phyloP scores from a whole-genome alignment of 345 rosid genomes.

The Populus euphratica region DNA sequence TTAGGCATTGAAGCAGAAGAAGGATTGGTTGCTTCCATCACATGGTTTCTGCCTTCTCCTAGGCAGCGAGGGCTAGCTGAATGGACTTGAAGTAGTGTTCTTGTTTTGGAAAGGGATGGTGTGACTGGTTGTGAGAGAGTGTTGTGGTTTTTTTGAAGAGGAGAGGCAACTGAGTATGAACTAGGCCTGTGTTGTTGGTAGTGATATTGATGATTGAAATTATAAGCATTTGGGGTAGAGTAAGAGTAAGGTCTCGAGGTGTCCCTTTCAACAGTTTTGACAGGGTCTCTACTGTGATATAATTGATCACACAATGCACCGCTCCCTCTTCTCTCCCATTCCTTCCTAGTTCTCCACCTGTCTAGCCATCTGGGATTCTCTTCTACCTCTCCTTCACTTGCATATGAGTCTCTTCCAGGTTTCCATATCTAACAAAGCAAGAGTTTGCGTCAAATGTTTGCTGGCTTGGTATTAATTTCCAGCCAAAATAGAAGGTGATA shows the following conservation, averaged over 20 bases:
- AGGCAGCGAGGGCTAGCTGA: slow-evolving; percentile 16
- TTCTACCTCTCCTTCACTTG: slow-evolving; percentile 48
- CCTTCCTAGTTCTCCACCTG: slow-evolving; percentile 31
- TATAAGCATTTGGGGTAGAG: neutral
- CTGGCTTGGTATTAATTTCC: neutral
- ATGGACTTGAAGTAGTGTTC: slow-evolving; percentile 26
- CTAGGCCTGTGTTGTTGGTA: slow-evolving; percentile 21
- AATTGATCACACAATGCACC: neutral
- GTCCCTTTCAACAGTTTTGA: slow-evolving; percentile 21
- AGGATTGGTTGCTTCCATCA: neutral
- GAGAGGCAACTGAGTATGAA: slow-evolving; percentile 23
- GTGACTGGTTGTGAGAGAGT: neutral
- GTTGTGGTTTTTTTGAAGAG: slow-evolving; percentile 18
- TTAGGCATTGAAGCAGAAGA: slow-evolving; percentile 7
- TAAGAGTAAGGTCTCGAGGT: slow-evolving; percentile 10
- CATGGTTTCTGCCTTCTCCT: neutral
- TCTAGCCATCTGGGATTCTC: slow-evolving; percentile 32
- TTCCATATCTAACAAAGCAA: slow-evolving; percentile 42
- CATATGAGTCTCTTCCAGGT: slow-evolving; percentile 34
- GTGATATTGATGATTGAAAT: neutral
- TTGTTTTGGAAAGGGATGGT: slow-evolving; percentile 27
- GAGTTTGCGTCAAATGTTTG: neutral
- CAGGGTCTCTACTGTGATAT: neutral
- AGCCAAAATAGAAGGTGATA: neutral
- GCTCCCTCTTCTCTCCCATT: slow-evolving; percentile 23